A percentile compares a stretch with the other conserved stretches of the same genome.
phyloP scores from a whole-genome alignment of 208 protist genomes.

The Phytomonas francai region DNA sequence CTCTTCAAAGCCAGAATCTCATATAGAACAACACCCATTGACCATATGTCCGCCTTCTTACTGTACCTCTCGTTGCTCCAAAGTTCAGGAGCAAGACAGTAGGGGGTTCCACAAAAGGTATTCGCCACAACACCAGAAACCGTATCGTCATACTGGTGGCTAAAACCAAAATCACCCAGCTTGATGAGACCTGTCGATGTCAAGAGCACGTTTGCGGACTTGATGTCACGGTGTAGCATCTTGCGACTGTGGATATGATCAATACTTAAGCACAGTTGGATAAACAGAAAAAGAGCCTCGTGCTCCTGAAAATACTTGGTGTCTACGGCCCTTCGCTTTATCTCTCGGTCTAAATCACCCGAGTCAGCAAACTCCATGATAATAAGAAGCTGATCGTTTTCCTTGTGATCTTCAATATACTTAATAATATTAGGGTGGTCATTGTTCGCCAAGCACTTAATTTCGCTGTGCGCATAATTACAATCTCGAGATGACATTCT shows the following conservation, averaged over 20 bases:
- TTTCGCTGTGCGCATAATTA: constrained; percentile 79
- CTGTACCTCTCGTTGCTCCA: constrained; percentile 86
- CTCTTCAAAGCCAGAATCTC: constrained; percentile 77
- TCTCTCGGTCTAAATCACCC: constrained; percentile 75
- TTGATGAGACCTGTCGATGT: constrained; percentile 85
- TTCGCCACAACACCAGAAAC: constrained; percentile 83
- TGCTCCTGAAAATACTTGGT: constrained; percentile 80
- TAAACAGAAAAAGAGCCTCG: constrained; percentile 77
- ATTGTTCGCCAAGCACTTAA: constrained; percentile 77
- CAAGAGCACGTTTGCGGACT: constrained; percentile 83
- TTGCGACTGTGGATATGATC: constrained; percentile 87
- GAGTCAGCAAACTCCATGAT: constrained; percentile 88
- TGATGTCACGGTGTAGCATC: constrained; percentile 90
- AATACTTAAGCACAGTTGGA: constrained; percentile 79
- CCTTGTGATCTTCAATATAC: constrained; percentile 79
- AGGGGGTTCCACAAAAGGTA: constrained; percentile 66
- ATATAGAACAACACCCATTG: constrained; percentile 66
- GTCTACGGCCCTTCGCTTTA: constrained; percentile 47
- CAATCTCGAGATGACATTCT: constrained; percentile 81
- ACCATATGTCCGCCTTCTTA: constrained; percentile 86
- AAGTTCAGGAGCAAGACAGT: constrained; percentile 87
- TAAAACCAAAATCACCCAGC: constrained; percentile 89
- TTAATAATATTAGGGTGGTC: constrained; percentile 83
- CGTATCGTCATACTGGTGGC: constrained; percentile 84
- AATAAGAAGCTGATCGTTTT: constrained; percentile 74